A percentile compares a stretch with the other conserved stretches of the same genome.
Conservation (phyloP, 2,329 filamentous ascomycete genomes). For the Fusarium nelsonii region DNA sequence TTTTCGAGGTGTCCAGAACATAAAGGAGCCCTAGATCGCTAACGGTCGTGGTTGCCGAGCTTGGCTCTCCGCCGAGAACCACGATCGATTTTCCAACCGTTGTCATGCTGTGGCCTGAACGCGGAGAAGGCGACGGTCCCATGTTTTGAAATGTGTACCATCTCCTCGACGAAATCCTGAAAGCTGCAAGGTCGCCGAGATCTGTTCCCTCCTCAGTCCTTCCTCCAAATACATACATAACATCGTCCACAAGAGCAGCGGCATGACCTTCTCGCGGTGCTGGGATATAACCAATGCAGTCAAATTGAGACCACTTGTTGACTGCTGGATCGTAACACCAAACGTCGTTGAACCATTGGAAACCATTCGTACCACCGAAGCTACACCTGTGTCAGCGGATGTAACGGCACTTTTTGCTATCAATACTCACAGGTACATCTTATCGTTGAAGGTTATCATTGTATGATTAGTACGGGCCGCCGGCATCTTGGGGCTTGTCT, state of each 20-base stretch:
- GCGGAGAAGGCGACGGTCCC: slow-evolving; percentile 92
- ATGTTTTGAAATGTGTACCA: slow-evolving; percentile 99
- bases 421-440: slow-evolving; percentile 84
- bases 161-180: slow-evolving; percentile 78
- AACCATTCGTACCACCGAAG: slow-evolving; percentile 97
- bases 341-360: slow-evolving; percentile 98
- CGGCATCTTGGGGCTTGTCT: slow-evolving; percentile 70
- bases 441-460: slow-evolving; percentile 91
- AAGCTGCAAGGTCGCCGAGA: slow-evolving; percentile 90
- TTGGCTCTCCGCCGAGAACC: slow-evolving; percentile 93
- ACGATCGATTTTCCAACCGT: slow-evolving; percentile 92
- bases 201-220: slow-evolving; percentile 94
- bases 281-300: slow-evolving; percentile 98
- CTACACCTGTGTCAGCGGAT: slow-evolving; percentile 57
- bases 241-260: slow-evolving; percentile 91
- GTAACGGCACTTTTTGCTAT: background rate
- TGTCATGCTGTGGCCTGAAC: slow-evolving; percentile 98
- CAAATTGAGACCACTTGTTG: slow-evolving; percentile 88
- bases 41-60: slow-evolving; percentile 82
- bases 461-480: slow-evolving; percentile 95
- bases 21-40: slow-evolving; percentile 91
- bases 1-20: slow-evolving; percentile 93
- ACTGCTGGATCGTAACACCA: slow-evolving; percentile 91
- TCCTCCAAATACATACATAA: slow-evolving; percentile 99
- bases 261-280: slow-evolving; percentile 94